Evolutionary conservation across 2,329 filamentous ascomycete species (phyloP), one percentile per base, ranked within the genome.

Genomic region (Pseudogymnoascus sp.): DNA sequence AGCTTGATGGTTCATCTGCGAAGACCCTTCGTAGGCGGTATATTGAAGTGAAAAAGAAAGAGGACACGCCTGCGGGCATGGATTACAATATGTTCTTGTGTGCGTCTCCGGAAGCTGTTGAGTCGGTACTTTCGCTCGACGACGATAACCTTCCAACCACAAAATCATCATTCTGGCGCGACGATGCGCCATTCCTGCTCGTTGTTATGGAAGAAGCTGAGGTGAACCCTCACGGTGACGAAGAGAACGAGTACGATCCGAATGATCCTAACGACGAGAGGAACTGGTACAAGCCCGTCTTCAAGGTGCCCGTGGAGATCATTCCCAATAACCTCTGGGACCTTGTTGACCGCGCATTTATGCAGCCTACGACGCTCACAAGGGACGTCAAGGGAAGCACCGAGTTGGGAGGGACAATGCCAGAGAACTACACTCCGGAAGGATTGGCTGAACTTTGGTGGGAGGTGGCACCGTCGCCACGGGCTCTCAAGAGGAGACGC

Each of bases 281-380:
- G 58, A 52, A 62, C 42, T 67, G 67, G 64, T 67, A 63, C 61
- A 65, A 67, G 55, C 49, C 65, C 16, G 65, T 67, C 11, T 67
- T 68, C 49, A 66, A 66, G 45, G 66, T 66, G 23, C 62, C 67
- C 8, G 61, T 61, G n/a, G 67, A 68, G 60, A 58, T 67, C 22
- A 38, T 68, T 3, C 39, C 59, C n/a, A 60, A 65, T 35, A 63
- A 64, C 42, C 61, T 67, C 14, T 67, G 66, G 66, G 25, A 39
- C 23, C 45, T 61, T 19, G 28, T 66, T 23, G 65, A 61, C 16
- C 30, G 16, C 38, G 58, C 16, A 14, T 38, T 60, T 16, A 60
- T 60, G n/a, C 33, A 19, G 16, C 38, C 38, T 36, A 41, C 33
- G 58, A 41, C n/a, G 30, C 19, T 60, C 25, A 60, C 58, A 12